Evolutionary conservation across 495 filamentous ascomycete species (phyloP).

Genomic region (Penicillium maclennaniae): DNA sequence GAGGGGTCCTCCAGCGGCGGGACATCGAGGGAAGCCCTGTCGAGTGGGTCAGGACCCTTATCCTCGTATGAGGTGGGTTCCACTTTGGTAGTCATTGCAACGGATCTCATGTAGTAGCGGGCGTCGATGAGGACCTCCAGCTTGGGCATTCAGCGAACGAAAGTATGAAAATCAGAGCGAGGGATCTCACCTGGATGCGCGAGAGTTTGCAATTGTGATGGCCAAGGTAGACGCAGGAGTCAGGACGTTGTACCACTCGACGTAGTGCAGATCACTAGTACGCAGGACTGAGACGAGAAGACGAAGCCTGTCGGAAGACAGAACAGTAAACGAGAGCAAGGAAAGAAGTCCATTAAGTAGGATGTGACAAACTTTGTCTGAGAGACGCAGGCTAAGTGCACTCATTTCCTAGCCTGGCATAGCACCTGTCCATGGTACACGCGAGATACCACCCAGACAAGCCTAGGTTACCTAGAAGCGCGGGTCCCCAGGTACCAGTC

Average conservation of each 20-base stretch:
- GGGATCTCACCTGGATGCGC: neutral
- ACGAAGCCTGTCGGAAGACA: neutral
- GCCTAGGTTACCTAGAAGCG: too few relatives aligned
- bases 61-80: conserved; percentile 10
- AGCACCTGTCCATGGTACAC: neutral
- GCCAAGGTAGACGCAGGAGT: neutral
- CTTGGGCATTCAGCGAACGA: neutral
- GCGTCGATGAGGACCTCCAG: neutral
- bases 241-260: conserved; percentile 5
- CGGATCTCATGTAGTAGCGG: neutral
- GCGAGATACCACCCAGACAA: too few relatives aligned
- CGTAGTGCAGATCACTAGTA: neutral
- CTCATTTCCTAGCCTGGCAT: neutral
- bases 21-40: conserved; percentile 17
- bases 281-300: neutral
- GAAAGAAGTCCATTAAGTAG: neutral
- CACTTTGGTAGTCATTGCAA: conserved; percentile 7
- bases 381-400: neutral
- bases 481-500: neutral
- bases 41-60: conserved; percentile 12
- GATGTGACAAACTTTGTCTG: neutral
- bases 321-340: neutral
- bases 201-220: neutral
- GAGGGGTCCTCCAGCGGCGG: conserved; percentile 34
- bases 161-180: neutral